phyloP scores from a whole-genome alignment of 2,329 filamentous ascomycete genomes.

The Ophiostoma quercus region DNA sequence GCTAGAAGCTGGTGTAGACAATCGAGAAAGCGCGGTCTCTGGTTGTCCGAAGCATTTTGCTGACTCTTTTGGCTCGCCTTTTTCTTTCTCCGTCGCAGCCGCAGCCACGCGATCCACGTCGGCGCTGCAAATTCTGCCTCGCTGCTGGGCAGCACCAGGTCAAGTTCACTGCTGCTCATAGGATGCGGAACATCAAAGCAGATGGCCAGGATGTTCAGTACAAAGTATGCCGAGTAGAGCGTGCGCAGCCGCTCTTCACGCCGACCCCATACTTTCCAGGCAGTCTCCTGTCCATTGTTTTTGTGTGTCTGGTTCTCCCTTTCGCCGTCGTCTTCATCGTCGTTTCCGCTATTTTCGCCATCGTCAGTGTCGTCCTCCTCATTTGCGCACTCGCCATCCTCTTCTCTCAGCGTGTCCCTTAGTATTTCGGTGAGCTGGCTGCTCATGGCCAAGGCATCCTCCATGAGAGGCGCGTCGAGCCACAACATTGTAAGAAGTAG shows the following conservation, averaged over 20 bases:
- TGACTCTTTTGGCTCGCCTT: background rate
- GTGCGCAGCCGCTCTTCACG: conserved; percentile 15
- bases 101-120: conserved; percentile 8
- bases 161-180: background rate
- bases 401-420: background rate
- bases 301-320: background rate
- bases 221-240: conserved; percentile 18
- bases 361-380: background rate
- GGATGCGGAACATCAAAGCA: conserved; percentile 15
- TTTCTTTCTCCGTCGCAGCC: background rate
- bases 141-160: conserved; percentile 8
- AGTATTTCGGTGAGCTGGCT: conserved; percentile 10
- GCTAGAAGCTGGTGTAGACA: conserved; percentile 7
- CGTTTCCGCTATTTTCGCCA: background rate
- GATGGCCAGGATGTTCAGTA: conserved; percentile 13
- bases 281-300: background rate
- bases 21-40: background rate
- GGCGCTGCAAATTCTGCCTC: conserved; percentile 15
- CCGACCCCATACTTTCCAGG: background rate
- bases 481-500: conserved; percentile 6
- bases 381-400: background rate
- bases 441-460: conserved; percentile 17
- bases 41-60: background rate
- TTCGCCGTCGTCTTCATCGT: background rate
- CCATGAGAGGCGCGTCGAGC: conserved; percentile 14